Evolutionary conservation across 768 basidiomycete genomes (phyloP), one percentile per base, ranked within the genome.

Genomic region (Suillus plorans): DNA sequence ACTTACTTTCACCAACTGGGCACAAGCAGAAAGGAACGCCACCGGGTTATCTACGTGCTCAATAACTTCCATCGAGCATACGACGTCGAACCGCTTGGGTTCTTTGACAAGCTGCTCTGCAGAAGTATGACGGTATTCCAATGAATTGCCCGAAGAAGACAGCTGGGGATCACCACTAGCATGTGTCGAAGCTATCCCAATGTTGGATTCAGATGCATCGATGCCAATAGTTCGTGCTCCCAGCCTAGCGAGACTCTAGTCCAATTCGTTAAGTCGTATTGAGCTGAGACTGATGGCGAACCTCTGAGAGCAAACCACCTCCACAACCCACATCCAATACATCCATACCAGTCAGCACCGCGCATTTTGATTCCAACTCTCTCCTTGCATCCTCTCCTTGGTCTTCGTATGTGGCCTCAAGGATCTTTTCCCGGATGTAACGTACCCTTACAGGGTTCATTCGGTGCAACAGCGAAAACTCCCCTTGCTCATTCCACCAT

Each of bases 41-140:
- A 86, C 81, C 1, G 97, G 96, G 71, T 97, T 90, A 73, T 97
- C 92, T 60, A 99, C 97, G 72, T 99, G 97, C 78, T 99, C 97
- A 37, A 99, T 74, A 9, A 99, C 97, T 76, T 99, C 97, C 94
- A 99, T 94, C 12, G 95, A 92, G 73, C 95, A 97, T 16, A 99
- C 95, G 22, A 95, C 85, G 74, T 99, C 97, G 73, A 90, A 99
- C 60, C 86, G 86, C 69, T 82, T 83, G 16, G 84, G 74, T 5
- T 88, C 86, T 13, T 82, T 72, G 36, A 92, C 77, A 4, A 99
- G 83, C 1, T 82, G 82, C 72, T 98, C 95, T 0, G 91, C 94
- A 0, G 91, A 81, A 0, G 85, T 82, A 70, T 92, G 87, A 9
- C 85, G 78, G 78, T 98, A 99, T 0, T 80, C 76, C 31, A 96